Conservation (phyloP, 139 green algal genomes). For the Pycnococcus provasolii region DNA sequence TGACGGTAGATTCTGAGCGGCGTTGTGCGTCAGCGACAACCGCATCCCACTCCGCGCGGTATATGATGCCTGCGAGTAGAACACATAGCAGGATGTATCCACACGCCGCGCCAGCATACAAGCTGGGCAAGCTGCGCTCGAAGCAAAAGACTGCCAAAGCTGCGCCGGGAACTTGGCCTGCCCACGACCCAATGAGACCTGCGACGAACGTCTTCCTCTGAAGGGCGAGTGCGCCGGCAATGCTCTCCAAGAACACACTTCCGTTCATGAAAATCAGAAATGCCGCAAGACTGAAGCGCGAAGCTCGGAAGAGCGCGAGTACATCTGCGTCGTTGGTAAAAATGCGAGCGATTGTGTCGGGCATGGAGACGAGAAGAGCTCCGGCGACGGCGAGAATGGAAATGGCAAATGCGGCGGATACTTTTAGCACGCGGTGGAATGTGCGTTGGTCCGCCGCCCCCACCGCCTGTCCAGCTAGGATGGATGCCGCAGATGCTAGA, state of each 20-base stretch:
- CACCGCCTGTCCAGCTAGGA: neutral
- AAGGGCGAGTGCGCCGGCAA: slow-evolving; percentile 2
- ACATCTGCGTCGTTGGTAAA: slow-evolving; percentile 4
- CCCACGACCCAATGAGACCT: slow-evolving; percentile 15
- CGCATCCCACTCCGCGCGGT: neutral
- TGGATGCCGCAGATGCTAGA: neutral
- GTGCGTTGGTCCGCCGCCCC: neutral
- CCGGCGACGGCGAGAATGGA: neutral
- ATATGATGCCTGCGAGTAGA: neutral
- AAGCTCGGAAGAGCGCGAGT: slow-evolving; percentile 6
- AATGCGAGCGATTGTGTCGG: neutral
- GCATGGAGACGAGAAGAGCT: slow-evolving; percentile 2
- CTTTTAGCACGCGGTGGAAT: neutral
- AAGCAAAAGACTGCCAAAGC: too few relatives aligned
- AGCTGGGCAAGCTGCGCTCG: too few relatives aligned
- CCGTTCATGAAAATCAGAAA: slow-evolving; percentile 12
- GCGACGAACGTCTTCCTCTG: neutral
- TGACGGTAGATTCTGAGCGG: too few relatives aligned
- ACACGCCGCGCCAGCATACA: too few relatives aligned
- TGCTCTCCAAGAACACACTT: slow-evolving; percentile 9
- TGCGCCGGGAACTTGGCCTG: slow-evolving; percentile 7
- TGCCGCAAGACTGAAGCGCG: neutral
- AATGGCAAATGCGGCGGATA: neutral
- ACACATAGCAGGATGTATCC: slow-evolving; percentile 3
- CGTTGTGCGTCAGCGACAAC: neutral